Conservation (phyloP, 306 rosid genomes). For the Trifolium subterraneum region DNA sequence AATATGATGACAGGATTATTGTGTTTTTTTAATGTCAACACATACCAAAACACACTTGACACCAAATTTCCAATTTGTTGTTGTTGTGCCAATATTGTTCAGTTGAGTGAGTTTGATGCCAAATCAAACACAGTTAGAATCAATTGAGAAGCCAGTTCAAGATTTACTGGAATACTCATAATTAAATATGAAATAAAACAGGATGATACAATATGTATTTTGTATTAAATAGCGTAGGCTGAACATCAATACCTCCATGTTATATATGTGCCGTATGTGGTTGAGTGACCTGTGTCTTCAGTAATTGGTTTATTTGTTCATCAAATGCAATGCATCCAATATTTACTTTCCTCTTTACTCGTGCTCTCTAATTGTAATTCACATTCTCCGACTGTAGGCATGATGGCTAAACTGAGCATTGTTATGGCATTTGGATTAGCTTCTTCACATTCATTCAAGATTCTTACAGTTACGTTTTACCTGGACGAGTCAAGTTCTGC, state of each 20-base stretch:
- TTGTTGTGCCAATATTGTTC: not conserved
- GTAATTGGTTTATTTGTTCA: conserved; percentile 1
- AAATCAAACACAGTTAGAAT: not conserved
- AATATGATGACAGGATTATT: not conserved
- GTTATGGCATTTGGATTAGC: conserved; percentile 38
- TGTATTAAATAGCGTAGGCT: not conserved
- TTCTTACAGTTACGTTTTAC: conserved; percentile 27
- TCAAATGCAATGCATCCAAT: conserved; percentile 21
- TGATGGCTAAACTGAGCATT: conserved; percentile 39
- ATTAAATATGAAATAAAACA: conserved; percentile 20
- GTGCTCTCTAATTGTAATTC: not conserved
- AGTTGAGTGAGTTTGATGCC: conserved; percentile 2
- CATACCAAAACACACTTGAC: not conserved
- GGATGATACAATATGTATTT: not conserved
- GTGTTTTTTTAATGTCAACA: conserved; percentile 2
- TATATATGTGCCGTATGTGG: not conserved
- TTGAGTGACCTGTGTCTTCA: not conserved
- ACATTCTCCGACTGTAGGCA: conserved; percentile 40
- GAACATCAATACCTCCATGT: not conserved
- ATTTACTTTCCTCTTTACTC: conserved; percentile 1
- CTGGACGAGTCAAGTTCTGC: conserved; percentile 24
- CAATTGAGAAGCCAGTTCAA: conserved; percentile 29
- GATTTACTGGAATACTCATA: not conserved
- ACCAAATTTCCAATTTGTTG: not conserved
- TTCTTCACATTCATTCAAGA: conserved; percentile 35